phyloP scores from a whole-genome alignment of 2,329 filamentous ascomycete species.

The Drechslerella dactyloides region DNA sequence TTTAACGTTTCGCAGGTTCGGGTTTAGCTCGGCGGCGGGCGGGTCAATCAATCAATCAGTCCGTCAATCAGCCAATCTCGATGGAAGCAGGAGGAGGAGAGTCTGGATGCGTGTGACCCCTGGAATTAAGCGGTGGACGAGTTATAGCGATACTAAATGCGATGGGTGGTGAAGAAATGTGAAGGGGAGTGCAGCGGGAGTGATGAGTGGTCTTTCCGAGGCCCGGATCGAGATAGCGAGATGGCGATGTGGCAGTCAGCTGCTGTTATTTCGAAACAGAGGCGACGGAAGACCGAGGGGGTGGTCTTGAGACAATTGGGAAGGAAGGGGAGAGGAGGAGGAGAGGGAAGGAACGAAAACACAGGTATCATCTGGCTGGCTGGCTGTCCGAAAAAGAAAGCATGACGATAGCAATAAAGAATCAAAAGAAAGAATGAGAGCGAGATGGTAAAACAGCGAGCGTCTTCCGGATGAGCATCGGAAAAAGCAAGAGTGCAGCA shows the following conservation, averaged over 20 bases:
- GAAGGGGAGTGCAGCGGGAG: slow-evolving; percentile 11
- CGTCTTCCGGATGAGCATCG: no score
- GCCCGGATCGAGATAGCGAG: background rate
- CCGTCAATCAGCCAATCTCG: background rate
- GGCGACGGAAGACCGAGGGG: slow-evolving; percentile 2
- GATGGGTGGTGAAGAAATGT: background rate
- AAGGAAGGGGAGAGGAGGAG: slow-evolving; percentile 40
- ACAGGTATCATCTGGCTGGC: no score
- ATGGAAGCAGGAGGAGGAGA: no score
- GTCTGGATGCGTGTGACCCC: background rate
- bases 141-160: no score
- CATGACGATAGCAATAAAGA: slow-evolving; percentile 12
- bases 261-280: slow-evolving; percentile 11
- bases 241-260: slow-evolving; percentile 2
- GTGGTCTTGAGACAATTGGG: slow-evolving; percentile 40
- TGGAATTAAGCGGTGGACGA: background rate
- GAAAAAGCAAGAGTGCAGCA: slow-evolving; percentile 10
- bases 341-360: slow-evolving; percentile 14
- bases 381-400: slow-evolving; percentile 17
- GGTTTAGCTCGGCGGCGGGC: no score
- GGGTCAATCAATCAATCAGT: background rate
- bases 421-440: no score
- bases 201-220: slow-evolving; percentile 1
- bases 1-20: background rate
- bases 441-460: no score